phyloP scores from a whole-genome alignment of 192 early-diverging fungal species.

The Entomortierella chlamydospora region DNA sequence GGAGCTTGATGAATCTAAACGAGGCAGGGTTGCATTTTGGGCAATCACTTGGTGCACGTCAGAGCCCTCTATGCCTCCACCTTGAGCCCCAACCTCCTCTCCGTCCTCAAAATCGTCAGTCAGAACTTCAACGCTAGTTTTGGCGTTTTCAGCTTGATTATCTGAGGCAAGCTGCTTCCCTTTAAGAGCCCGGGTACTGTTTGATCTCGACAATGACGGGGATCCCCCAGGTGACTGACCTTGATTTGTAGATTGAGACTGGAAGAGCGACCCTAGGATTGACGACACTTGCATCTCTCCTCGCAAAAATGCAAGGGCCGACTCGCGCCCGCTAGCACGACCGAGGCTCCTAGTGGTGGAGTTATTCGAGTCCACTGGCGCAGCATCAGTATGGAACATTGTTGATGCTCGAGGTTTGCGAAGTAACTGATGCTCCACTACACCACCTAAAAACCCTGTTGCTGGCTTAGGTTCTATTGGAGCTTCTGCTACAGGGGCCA shows the following conservation, averaged over 20 bases:
- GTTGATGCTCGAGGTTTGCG: slow-evolving; percentile 8
- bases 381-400: slow-evolving; percentile 17
- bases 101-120: neutral
- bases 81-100: neutral
- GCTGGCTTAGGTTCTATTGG: neutral
- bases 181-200: neutral
- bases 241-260: neutral
- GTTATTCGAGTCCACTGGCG: slow-evolving; percentile 6
- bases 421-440: neutral
- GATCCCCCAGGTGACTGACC: neutral
- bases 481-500: neutral
- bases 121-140: neutral
- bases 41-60: neutral
- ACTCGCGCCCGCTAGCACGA: slow-evolving; percentile 25
- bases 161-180: neutral
- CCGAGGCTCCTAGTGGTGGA: slow-evolving; percentile 31
- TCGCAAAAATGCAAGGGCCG: slow-evolving; percentile 38
- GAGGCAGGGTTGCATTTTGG: neutral
- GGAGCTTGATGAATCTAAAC: neutral
- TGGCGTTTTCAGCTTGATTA: neutral
- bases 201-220: neutral
- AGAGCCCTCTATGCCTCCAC: neutral
- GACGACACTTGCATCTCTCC: slow-evolving; percentile 25
- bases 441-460: neutral
- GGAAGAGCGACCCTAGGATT: slow-evolving; percentile 28